Conservation (phyloP, 495 filamentous ascomycete species). For the Penicillium cinerascens region DNA sequence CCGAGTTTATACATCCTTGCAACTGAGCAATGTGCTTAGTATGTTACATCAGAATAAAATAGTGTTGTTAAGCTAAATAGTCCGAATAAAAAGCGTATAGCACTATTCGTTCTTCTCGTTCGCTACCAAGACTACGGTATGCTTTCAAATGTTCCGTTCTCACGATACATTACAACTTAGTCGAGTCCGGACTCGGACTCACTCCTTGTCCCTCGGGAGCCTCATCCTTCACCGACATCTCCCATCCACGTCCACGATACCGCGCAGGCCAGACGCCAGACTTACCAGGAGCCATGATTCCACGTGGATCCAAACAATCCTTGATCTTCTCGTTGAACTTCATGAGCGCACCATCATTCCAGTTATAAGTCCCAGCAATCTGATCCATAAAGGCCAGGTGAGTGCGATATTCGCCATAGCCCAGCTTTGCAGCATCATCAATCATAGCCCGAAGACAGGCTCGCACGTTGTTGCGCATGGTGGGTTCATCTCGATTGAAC, state of each 20-base stretch:
- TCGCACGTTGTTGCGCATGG: slow-evolving; percentile 33
- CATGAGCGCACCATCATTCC: slow-evolving; percentile 51
- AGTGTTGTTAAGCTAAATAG: no score
- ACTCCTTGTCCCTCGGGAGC: slow-evolving; percentile 8
- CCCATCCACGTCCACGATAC: slow-evolving; percentile 34
- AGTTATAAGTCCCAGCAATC: slow-evolving; percentile 50
- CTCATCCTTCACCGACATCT: slow-evolving; percentile 6
- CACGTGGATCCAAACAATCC: slow-evolving; percentile 56
- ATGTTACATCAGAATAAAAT: neutral
- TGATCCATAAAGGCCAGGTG: slow-evolving; percentile 56
- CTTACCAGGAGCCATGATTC: slow-evolving; percentile 54
- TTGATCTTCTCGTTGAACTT: slow-evolving; percentile 54
- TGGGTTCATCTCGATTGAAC: slow-evolving; percentile 47
- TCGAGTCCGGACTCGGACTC: neutral
- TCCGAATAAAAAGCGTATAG: neutral
- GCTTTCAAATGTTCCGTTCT: no score
- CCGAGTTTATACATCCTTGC: neutral
- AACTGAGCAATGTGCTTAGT: no score
- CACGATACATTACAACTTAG: neutral
- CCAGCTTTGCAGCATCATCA: slow-evolving; percentile 42
- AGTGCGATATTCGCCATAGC: slow-evolving; percentile 51
- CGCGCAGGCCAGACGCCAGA: slow-evolving; percentile 54
- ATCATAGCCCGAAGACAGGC: slow-evolving; percentile 43
- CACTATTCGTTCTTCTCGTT: no score
- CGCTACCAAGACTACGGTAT: no score